Base-by-base conservation (phyloP, 441 rosid genomes). In the Adansonia rubrostipa region DNA sequence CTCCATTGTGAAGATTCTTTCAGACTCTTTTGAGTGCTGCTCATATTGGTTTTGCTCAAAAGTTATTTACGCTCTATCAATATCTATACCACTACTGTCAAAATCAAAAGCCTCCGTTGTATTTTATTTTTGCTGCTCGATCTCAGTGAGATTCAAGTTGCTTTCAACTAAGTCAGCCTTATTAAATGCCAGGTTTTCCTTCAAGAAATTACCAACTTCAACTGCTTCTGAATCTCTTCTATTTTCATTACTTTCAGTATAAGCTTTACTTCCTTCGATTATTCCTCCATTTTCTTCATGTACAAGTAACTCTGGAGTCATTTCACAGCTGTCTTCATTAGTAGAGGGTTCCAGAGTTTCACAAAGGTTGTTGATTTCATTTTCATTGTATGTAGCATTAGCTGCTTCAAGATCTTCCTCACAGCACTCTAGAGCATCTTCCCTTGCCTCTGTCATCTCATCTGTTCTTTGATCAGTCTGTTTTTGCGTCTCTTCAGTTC, bases 191-290 rank as follows among this genome's bases (percentile, higher is more conserved):
- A 78, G 80, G 70, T 78, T 78, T 66, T 81, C 88, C 77, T 86
- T 91, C 81, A 71, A 19, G 77, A 77, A 80, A 75, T 81, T 78
- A 78, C 66, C 81, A 81, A 84, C 81, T 87, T 78, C 90, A 76
- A 20, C 81, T 82, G 74, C 79, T 62, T 79, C 79, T 70, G 86
- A 80, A 73, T 83, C 88, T 76, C 81, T 83, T 79, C 75, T 86
- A 77, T 75, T 82, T 73, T 85, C 88, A 78, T 86, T 77, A 57
- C 82, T 66, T 62, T 82, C 87, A 75, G 61, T 79, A 61, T 78
- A 82, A 67, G 80, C 74, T 80, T 78, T 81, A 66, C 77, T 78
- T 76, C 33, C 82, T 81, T 82, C 84, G 66, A 72, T 80, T 64
- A 51, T 62, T 60, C 65, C 75, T 58, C 28, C 83, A 62, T 82